phyloP scores from a whole-genome alignment of 352 stramenopile species.

The Phytophthora pistaciae region DNA sequence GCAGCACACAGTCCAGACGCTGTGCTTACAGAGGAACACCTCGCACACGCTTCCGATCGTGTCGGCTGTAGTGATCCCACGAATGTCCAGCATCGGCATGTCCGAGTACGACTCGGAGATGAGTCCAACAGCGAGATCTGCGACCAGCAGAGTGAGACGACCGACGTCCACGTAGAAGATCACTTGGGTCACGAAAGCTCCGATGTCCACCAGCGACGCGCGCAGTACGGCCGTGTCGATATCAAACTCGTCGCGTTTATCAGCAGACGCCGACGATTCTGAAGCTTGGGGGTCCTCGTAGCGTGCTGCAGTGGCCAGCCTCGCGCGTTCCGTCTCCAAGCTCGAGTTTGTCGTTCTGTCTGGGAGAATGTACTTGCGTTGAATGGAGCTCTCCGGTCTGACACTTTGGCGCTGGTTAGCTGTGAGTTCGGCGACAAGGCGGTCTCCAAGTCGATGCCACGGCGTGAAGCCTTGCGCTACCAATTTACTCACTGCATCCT shows the following conservation, averaged over 20 bases:
- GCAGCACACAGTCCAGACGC: conserved; percentile 47
- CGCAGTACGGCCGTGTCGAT: conserved; percentile 46
- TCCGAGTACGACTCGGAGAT: conserved; percentile 73
- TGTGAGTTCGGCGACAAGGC: conserved; percentile 41
- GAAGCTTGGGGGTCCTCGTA: conserved; percentile 9
- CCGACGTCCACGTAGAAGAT: conserved; percentile 48
- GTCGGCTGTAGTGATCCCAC: conserved; percentile 54
- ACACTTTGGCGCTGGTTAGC: conserved; percentile 39
- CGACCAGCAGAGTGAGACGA: conserved; percentile 34
- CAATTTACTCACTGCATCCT: conserved; percentile 23
- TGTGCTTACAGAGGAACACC: conserved; percentile 56
- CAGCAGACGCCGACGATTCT: conserved; percentile 1
- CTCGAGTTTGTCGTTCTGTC: conserved; percentile 41
- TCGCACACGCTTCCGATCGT: conserved; percentile 55
- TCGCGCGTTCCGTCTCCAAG: conserved; percentile 26
- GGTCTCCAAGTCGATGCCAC: conserved; percentile 40
- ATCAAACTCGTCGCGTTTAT: conserved; percentile 28
- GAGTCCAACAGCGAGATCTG: conserved; percentile 49
- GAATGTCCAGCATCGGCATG: conserved; percentile 64
- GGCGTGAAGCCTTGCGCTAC: conserved; percentile 31
- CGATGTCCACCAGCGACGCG: conserved; percentile 38
- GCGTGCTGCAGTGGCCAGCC: conserved; percentile 12
- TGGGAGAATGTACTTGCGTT: conserved; percentile 33
- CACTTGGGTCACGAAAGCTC: conserved; percentile 33
- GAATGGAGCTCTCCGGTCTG: conserved; percentile 28